These are phyloP conservation scores for Claviceps pazoutovae DNA, from an alignment of 2,329 filamentous ascomycete species.

Conservation along the genomic window DNA sequence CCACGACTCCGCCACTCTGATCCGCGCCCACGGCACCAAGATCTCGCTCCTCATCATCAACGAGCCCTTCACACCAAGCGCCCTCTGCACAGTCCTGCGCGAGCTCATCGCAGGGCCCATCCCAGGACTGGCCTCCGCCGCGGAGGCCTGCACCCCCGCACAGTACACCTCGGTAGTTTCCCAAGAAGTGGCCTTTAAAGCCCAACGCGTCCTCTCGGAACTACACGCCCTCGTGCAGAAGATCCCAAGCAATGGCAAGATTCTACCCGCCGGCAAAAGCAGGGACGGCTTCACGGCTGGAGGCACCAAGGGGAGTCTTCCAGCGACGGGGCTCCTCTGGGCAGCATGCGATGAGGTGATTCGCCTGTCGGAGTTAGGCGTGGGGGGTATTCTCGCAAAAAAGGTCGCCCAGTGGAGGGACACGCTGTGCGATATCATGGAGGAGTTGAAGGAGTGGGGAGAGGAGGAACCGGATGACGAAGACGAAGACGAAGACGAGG, in stretches of 20 bases:
- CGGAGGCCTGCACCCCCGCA: slow-evolving; percentile 47
- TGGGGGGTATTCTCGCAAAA: slow-evolving; percentile 54
- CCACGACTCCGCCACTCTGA: slow-evolving; percentile 54
- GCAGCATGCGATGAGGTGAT: slow-evolving; percentile 63
- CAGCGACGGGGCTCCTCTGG: slow-evolving; percentile 69
- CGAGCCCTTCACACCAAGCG: slow-evolving; percentile 70
- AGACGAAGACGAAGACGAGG: neutral
- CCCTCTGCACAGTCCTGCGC: slow-evolving; percentile 54
- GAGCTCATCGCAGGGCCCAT: slow-evolving; percentile 62
- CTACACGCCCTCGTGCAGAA: slow-evolving; percentile 44
- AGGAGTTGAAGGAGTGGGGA: slow-evolving; percentile 80
- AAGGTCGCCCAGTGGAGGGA: slow-evolving; percentile 64
- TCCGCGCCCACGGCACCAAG: slow-evolving; percentile 76
- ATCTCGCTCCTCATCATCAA: slow-evolving; percentile 77
- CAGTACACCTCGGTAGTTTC: slow-evolving; percentile 51
- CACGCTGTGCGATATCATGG: slow-evolving; percentile 65
- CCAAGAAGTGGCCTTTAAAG: slow-evolving; percentile 46
- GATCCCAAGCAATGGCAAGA: slow-evolving; percentile 45
- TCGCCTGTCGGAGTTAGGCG: slow-evolving; percentile 48
- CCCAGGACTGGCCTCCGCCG: slow-evolving; percentile 58
- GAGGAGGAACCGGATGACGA: slow-evolving; percentile 46
- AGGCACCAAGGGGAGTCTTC: slow-evolving; percentile 39
- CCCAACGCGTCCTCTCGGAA: slow-evolving; percentile 47
- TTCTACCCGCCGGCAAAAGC: slow-evolving; percentile 19
- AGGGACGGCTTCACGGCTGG: slow-evolving; percentile 19